Conservation (phyloP, 208 protist genomes). For the Crithidia thermophila region DNA sequence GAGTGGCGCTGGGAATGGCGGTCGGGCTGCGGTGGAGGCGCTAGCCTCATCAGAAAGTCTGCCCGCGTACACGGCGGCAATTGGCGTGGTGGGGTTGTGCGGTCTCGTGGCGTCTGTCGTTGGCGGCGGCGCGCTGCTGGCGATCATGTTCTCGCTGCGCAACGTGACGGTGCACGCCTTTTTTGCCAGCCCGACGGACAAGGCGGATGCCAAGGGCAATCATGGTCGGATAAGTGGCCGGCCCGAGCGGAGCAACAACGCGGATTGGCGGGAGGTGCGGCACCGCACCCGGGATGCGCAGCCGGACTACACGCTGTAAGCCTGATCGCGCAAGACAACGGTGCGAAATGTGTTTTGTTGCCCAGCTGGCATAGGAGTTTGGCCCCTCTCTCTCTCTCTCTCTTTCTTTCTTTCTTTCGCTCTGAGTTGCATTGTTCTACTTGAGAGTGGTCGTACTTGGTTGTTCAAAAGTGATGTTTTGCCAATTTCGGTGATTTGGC, state of each 20-base stretch:
- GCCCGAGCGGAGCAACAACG: neutral
- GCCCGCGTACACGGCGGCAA: constrained; percentile 2
- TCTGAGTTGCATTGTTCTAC: too few relatives aligned
- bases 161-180: constrained; percentile 19
- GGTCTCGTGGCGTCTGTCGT: constrained; percentile 21
- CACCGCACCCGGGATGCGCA: neutral
- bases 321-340: too few relatives aligned
- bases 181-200: constrained; percentile 1
- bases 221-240: neutral
- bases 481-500: too few relatives aligned
- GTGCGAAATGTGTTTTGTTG: too few relatives aligned
- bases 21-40: neutral
- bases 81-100: constrained; percentile 16
- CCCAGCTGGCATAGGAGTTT: too few relatives aligned
- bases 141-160: constrained; percentile 24
- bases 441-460: too few relatives aligned
- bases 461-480: too few relatives aligned
- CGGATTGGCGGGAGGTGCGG: neutral
- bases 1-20: too few relatives aligned
- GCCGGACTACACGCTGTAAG: constrained; percentile 2
- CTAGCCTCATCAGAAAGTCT: neutral
- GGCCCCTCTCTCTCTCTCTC: neutral
- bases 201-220: neutral
- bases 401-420: neutral
- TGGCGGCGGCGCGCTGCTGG: constrained; percentile 21